phyloP scores from a whole-genome alignment of 805 yeast genomes.

The Myxozyma vanderwaltii region DNA sequence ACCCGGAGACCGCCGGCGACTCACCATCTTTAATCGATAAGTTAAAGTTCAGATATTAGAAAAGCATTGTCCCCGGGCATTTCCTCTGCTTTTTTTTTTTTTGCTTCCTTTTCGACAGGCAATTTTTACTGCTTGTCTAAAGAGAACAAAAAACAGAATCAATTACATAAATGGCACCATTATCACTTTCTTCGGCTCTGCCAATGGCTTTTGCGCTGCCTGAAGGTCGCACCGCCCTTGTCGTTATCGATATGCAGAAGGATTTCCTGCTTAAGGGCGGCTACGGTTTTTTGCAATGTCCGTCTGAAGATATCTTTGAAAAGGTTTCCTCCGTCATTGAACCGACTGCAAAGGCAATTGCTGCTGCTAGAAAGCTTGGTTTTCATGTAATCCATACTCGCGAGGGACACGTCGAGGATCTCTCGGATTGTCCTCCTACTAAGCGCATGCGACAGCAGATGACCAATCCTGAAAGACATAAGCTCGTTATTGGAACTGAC shows the following conservation, averaged over 20 bases:
- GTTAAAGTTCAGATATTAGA: neutral
- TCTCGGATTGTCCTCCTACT: constrained; percentile 41
- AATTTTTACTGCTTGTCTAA: too few relatives aligned
- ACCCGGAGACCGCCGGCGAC: constrained; percentile 18
- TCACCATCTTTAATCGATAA: constrained; percentile 1
- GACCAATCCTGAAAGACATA: constrained; percentile 34
- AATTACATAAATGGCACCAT: constrained; percentile 16
- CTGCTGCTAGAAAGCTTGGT: constrained; percentile 40
- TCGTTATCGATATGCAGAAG: constrained; percentile 44
- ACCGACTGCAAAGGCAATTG: constrained; percentile 37
- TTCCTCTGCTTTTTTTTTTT: neutral
- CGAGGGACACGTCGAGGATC: constrained; percentile 41
- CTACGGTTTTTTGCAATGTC: constrained; percentile 39
- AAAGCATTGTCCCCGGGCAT: neutral
- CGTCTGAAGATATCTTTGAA: constrained; percentile 38
- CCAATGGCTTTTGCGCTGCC: constrained; percentile 35
- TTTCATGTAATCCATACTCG: constrained; percentile 42
- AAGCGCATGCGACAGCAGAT: constrained; percentile 38
- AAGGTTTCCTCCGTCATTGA: constrained; percentile 36
- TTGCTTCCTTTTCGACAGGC: neutral
- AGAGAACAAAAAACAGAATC: too few relatives aligned
- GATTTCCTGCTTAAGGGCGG: constrained; percentile 42
- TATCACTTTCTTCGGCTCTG: constrained; percentile 18
- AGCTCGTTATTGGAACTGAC: constrained; percentile 38
- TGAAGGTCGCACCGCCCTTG: constrained; percentile 37